phyloP scores from a whole-genome alignment of 139 green algal species.

The Desmodesmus armatus region DNA sequence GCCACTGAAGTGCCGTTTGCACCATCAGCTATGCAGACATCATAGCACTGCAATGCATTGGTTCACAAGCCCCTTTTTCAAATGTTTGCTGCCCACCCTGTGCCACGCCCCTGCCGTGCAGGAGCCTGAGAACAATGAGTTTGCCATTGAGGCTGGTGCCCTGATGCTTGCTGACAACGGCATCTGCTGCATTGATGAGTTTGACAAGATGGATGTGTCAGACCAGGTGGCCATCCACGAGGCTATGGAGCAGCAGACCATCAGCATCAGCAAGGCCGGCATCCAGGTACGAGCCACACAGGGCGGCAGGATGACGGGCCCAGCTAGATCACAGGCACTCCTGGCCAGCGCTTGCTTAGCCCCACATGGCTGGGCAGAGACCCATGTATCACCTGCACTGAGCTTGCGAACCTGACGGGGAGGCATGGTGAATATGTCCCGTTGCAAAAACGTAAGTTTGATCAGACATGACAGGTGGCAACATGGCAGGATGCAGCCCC shows the following conservation, averaged over 20 bases:
- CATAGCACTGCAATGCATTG: background rate
- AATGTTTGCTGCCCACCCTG: background rate
- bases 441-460: no score
- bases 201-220: constrained; percentile 97
- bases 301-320: no score
- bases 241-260: constrained; percentile 99
- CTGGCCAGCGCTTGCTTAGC: no score
- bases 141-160: constrained; percentile 98
- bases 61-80: background rate
- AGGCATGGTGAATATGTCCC: no score
- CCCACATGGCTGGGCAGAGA: no score
- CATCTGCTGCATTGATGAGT: constrained; percentile 98
- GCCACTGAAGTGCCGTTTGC: background rate
- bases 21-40: background rate
- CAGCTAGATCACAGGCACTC: background rate
- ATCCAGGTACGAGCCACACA: constrained; percentile 73
- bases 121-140: constrained; percentile 93
- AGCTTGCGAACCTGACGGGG: no score
- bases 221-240: constrained; percentile 88
- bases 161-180: constrained; percentile 98
- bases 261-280: constrained; percentile 98
- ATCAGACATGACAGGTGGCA: no score
- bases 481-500: no score
- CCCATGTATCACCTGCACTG: background rate
- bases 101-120: constrained; percentile 28